These are phyloP conservation scores for Fusarium sp. DNA, from an alignment of 2,329 filamentous ascomycete species.

Conservation along the genomic window DNA sequence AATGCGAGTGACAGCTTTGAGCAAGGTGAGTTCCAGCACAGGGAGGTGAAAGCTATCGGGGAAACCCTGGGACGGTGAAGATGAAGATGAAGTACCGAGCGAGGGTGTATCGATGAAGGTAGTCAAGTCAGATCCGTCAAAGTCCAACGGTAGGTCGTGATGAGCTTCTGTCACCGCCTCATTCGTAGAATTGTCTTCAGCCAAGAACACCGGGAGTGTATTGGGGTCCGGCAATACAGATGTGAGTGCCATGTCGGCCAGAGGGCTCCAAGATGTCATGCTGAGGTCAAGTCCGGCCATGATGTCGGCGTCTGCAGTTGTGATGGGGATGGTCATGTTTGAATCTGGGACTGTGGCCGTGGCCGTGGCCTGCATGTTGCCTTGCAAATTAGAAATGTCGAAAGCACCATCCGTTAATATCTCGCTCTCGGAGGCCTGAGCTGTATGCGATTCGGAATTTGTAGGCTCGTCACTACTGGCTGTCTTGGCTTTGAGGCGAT, in stretches of 20 bases:
- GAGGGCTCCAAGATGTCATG: slow-evolving; percentile 45
- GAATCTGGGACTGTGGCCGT: slow-evolving; percentile 6
- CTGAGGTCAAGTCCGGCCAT: slow-evolving; percentile 44
- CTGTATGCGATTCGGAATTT: background rate
- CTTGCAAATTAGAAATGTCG: slow-evolving; percentile 7
- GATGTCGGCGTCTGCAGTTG: slow-evolving; percentile 26
- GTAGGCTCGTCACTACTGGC: slow-evolving; percentile 12
- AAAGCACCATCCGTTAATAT: slow-evolving; percentile 18
- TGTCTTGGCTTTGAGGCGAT: slow-evolving; percentile 46
- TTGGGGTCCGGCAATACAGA: slow-evolving; percentile 35
- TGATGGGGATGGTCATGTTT: slow-evolving; percentile 10
- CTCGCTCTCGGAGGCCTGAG: slow-evolving; percentile 4
- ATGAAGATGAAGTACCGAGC: slow-evolving; percentile 36
- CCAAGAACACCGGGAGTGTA: slow-evolving; percentile 23
- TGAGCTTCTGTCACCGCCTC: slow-evolving; percentile 4
- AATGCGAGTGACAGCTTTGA: slow-evolving; percentile 64
- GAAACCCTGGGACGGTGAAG: slow-evolving; percentile 48
- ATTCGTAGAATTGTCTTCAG: slow-evolving; percentile 9
- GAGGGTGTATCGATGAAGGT: slow-evolving; percentile 42
- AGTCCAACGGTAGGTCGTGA: background rate
- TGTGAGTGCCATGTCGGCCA: slow-evolving; percentile 35
- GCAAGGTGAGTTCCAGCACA: slow-evolving; percentile 63
- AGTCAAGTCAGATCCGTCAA: slow-evolving; percentile 28
- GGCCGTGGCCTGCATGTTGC: background rate
- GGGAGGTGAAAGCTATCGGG: slow-evolving; percentile 66